Evolutionary conservation across 2,329 filamentous ascomycete genomes (phyloP).

Genomic region (Penicillium sp.): DNA sequence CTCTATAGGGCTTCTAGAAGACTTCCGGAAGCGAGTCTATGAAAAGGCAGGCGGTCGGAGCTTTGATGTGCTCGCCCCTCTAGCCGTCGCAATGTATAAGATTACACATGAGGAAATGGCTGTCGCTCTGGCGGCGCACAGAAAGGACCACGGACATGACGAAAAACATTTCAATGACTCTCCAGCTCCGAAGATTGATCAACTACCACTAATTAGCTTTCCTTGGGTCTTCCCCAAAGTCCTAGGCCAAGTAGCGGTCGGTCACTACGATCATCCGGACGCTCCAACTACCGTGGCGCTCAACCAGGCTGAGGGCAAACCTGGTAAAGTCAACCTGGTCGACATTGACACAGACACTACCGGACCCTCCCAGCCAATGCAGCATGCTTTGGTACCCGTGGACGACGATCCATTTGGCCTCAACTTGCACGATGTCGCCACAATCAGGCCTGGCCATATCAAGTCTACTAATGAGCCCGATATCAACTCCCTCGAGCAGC

Average conservation of each 20-base stretch:
- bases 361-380: background rate
- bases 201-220: slow-evolving; percentile 86
- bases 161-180: slow-evolving; percentile 14
- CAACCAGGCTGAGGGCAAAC: background rate
- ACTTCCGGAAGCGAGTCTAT: slow-evolving; percentile 70
- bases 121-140: slow-evolving; percentile 60
- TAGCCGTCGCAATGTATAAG: slow-evolving; percentile 86
- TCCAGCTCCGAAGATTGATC: slow-evolving; percentile 26
- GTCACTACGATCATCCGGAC: slow-evolving; percentile 31
- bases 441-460: background rate
- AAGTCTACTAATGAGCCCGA: background rate
- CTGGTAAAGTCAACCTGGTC: background rate
- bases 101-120: slow-evolving; percentile 75
- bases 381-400: background rate
- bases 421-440: background rate
- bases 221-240: slow-evolving; percentile 86
- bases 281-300: background rate
- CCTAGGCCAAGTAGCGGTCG: slow-evolving; percentile 70
- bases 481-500: slow-evolving; percentile 24
- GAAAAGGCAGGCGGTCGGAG: slow-evolving; percentile 66
- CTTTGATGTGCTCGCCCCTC: slow-evolving; percentile 65
- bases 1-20: slow-evolving; percentile 67
- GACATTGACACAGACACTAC: background rate
- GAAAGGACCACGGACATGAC: slow-evolving; percentile 29
- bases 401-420: slow-evolving; percentile 25